Evolutionary conservation across 106 monocot genomes (phyloP), one percentile per base, ranked within the genome.

Genomic region (Phalaenopsis aphrodite): DNA sequence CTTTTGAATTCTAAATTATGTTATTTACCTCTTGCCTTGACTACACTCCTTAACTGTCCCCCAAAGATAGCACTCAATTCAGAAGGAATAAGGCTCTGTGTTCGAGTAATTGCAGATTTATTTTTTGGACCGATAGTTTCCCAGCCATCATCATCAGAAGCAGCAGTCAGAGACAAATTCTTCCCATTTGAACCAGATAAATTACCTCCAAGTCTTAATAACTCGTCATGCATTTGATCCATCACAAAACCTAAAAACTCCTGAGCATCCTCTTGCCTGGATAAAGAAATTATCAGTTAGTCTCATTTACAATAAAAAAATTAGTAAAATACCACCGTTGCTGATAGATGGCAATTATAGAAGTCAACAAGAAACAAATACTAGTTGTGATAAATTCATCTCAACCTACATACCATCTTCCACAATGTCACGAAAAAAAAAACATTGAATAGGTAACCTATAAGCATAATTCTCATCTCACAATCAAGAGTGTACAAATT

Each of bases 221-320:
- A 78, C 78, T 99, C 98, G 84, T 94, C 84, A 79, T 99, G 98
- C 90, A 94, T 93, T 84, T 82, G 85, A 79, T 99, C 98, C 98
- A 99, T 93, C 18, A 93, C 78, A 84, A 94, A 99, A 78, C 98
- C 91, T 42, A 99, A 81, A 84, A 99, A 94, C 81, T 99, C 98
- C 78, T 99, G 98, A n/a, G 98, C 98, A 89, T 99, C 98, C 89
- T 99, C 98, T 82, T 99, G 98, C 77, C 98, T 99, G 89, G 5
- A 84, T 79, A 83, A 52, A 9, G 3, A 49, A 10, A n/a, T 8
- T 76, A 23, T 43, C 18, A 42, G 4, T 74, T 45, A 74, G 43
- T 42, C 6, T 74, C 19, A 15, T 10, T 41, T 3, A 74, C 42
- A 5, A 2, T 74, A n/a, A 15, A 19, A 74, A 38, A 39, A 69